Evolutionary conservation across 1,284 basidiomycete genomes (phyloP).

Genomic region (Ceratorhiza oryzae-sativae): DNA sequence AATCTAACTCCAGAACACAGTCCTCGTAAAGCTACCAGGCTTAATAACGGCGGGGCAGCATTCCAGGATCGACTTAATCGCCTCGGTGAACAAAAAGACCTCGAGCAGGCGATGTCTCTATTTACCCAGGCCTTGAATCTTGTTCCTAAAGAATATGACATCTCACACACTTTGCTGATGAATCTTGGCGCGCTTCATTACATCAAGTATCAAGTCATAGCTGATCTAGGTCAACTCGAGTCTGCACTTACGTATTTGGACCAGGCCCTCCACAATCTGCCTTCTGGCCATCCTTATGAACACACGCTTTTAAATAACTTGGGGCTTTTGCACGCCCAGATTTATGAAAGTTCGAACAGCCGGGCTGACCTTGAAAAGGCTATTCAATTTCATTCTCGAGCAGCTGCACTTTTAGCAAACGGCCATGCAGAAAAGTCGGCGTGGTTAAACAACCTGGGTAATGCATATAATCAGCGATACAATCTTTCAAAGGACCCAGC

Average conservation of each 20-base stretch:
- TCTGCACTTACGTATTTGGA: background rate
- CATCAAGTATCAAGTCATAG: background rate
- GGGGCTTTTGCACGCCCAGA: background rate
- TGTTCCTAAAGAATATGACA: background rate
- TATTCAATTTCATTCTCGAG: background rate
- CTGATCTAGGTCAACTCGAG: background rate
- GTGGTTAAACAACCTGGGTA: background rate
- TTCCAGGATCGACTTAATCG: background rate
- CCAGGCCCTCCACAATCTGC: background rate
- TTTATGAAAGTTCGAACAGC: background rate
- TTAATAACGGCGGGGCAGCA: background rate
- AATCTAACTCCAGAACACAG: background rate
- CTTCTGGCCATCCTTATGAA: background rate
- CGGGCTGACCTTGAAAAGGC: background rate
- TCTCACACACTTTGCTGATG: background rate
- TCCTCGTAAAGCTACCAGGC: background rate
- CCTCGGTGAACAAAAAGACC: background rate
- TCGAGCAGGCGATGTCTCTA: background rate
- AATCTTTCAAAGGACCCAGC: background rate
- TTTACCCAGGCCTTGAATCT: background rate
- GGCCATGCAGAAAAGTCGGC: background rate
- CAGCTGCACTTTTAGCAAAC: background rate
- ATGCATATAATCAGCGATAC: background rate
- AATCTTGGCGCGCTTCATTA: background rate
- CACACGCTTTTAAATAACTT: background rate